phyloP scores from a whole-genome alignment of 768 basidiomycete genomes.

The Rhodotorula kratochvilovae region DNA sequence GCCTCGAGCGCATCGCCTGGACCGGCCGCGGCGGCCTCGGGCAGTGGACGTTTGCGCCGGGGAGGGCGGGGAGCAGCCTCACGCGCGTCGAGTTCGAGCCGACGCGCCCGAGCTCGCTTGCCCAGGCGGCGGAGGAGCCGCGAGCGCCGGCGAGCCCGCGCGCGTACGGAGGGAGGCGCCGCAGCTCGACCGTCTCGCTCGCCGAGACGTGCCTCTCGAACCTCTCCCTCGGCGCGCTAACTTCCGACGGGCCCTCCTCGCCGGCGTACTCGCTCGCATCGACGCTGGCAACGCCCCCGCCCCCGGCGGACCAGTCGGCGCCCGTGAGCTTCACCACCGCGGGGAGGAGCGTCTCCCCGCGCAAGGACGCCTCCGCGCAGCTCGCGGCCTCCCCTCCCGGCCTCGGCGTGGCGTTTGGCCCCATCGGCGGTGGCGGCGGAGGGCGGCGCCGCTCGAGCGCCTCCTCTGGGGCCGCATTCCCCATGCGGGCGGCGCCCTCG shows the following conservation, averaged over 20 bases:
- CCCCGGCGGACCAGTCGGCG: not conserved
- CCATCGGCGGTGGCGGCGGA: not conserved
- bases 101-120: not conserved
- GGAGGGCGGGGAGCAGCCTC: constrained; percentile 6
- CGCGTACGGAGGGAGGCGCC: not conserved
- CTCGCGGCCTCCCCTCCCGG: not conserved
- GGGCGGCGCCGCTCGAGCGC: too few species aligned
- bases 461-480: too few species aligned
- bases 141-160: not conserved
- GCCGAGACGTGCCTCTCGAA: not conserved
- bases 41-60: constrained; percentile 6
- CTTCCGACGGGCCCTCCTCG: not conserved
- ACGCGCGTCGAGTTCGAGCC: constrained; percentile 26
- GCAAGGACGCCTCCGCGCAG: not conserved
- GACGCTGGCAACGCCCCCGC: not conserved
- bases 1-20: constrained; percentile 17
- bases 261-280: not conserved
- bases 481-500: not conserved
- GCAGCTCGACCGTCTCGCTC: not conserved
- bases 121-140: not conserved
- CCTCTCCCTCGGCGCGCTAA: not conserved
- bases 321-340: not conserved
- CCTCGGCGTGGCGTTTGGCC: not conserved
- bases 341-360: not conserved
- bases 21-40: constrained; percentile 27